Conservation (phyloP, 805 yeast genomes). For the Yueomyces sp. region DNA sequence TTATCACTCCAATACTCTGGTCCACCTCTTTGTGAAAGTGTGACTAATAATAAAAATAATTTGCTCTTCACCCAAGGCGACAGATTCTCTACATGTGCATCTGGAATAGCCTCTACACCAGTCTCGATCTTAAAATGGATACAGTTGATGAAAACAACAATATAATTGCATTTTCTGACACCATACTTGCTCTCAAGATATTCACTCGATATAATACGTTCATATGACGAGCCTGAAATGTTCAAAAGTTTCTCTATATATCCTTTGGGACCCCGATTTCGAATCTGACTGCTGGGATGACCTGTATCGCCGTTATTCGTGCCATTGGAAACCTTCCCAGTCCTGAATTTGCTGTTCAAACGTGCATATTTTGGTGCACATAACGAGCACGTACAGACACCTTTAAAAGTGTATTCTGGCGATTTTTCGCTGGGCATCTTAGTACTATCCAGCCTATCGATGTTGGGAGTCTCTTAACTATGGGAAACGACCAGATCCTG, state of each 20-base stretch:
- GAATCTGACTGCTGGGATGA: too few relatives aligned
- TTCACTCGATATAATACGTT: slow-evolving; percentile 19
- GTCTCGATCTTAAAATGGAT: slow-evolving; percentile 19
- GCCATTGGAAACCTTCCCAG: too few relatives aligned
- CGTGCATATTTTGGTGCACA: too few relatives aligned
- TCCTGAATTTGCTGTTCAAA: too few relatives aligned
- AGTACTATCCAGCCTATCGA: too few relatives aligned
- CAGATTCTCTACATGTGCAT: slow-evolving; percentile 10
- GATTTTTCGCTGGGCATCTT: too few relatives aligned
- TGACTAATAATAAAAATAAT: slow-evolving; percentile 18
- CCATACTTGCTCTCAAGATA: slow-evolving; percentile 23
- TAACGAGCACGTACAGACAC: too few relatives aligned
- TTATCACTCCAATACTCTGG: slow-evolving; percentile 25
- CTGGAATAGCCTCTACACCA: slow-evolving; percentile 17
- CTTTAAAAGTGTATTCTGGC: too few relatives aligned
- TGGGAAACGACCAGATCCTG: too few relatives aligned
- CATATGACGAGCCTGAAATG: slow-evolving; percentile 17
- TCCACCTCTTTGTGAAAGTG: slow-evolving; percentile 23
- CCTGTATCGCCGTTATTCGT: too few relatives aligned
- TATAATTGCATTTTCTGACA: slow-evolving; percentile 17
- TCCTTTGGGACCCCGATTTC: too few relatives aligned
- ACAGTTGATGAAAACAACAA: slow-evolving; percentile 19
- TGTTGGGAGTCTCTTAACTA: too few relatives aligned
- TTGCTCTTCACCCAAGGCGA: slow-evolving; percentile 21
- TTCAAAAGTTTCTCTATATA: slow-evolving; percentile 4